phyloP scores from a whole-genome alignment of 257 asterid genomes.

The Ilex aquifolium region DNA sequence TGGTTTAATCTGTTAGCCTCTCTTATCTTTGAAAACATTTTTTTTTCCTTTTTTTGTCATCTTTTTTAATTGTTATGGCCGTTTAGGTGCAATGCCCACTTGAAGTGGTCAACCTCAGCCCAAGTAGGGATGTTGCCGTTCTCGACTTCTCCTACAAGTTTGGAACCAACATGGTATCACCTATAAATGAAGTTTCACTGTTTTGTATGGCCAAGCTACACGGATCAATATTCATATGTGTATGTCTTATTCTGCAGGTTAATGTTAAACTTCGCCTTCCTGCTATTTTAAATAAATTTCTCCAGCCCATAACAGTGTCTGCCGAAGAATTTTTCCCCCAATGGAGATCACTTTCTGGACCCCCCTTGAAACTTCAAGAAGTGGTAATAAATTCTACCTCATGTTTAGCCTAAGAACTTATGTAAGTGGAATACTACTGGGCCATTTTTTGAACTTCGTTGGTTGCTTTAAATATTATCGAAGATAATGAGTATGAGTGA shows the following conservation, averaged over 20 bases:
- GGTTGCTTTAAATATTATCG: too few relatives aligned
- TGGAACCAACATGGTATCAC: conserved; percentile 58
- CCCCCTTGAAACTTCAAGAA: conserved; percentile 94
- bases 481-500: too few relatives aligned
- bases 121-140: conserved; percentile 91
- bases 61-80: conserved; percentile 4
- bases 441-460: too few relatives aligned
- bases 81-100: conserved; percentile 90
- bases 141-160: conserved; percentile 81
- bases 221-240: neutral
- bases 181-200: neutral
- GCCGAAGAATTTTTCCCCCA: conserved; percentile 91
- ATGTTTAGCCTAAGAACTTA: conserved; percentile 1
- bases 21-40: neutral
- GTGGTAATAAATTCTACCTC: conserved; percentile 50
- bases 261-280: conserved; percentile 90
- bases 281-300: conserved; percentile 74
- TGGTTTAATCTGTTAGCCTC: neutral
- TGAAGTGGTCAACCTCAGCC: conserved; percentile 75
- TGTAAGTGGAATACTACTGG: neutral
- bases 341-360: conserved; percentile 97
- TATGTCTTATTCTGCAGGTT: conserved; percentile 39
- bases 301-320: conserved; percentile 69
- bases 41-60: neutral
- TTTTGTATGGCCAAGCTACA: neutral